Percentiles rank a stretch among this genome's conserved stretches.
phyloP scores from a whole-genome alignment of 2,329 filamentous ascomycete genomes.

The Capronia epimyces region DNA sequence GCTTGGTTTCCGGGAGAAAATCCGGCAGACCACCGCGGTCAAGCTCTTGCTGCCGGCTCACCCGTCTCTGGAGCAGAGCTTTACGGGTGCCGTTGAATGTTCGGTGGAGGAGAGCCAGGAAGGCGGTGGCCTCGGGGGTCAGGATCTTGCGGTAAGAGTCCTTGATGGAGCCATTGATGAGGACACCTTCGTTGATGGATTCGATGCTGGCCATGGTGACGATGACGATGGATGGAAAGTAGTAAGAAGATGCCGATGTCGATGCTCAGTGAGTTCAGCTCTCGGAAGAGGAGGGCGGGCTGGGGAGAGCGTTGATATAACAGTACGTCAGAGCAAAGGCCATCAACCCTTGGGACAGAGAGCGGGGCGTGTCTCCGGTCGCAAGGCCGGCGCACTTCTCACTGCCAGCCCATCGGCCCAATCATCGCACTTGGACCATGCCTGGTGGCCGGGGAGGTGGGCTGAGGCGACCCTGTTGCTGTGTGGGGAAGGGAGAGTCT shows the following conservation, averaged over 20 bases:
- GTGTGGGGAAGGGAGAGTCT: neutral
- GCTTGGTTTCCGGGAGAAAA: constrained; percentile 91
- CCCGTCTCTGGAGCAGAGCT: constrained; percentile 77
- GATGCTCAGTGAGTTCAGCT: neutral
- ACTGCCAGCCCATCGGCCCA: constrained; percentile 5
- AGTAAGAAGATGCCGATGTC: neutral
- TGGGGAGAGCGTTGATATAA: constrained; percentile 16
- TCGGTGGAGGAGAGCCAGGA: constrained; percentile 89
- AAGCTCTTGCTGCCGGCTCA: constrained; percentile 82
- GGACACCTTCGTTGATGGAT: constrained; percentile 77
- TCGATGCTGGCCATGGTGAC: constrained; percentile 62
- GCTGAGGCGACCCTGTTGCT: neutral
- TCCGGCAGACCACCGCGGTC: constrained; percentile 84
- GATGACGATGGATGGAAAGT: constrained; percentile 1
- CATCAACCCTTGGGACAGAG: neutral
- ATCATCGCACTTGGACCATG: neutral
- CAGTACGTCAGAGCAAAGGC: constrained; percentile 15
- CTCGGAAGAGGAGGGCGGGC: constrained; percentile 4
- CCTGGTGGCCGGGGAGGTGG: neutral
- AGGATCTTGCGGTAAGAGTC: constrained; percentile 84
- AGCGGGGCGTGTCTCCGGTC: constrained; percentile 1
- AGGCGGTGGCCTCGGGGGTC: constrained; percentile 81
- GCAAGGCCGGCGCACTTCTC: constrained; percentile 16
- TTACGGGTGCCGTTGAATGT: constrained; percentile 90
- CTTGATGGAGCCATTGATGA: constrained; percentile 72